Base-by-base conservation (phyloP, 345 rosid genomes). In the Boechera stricta region DNA sequence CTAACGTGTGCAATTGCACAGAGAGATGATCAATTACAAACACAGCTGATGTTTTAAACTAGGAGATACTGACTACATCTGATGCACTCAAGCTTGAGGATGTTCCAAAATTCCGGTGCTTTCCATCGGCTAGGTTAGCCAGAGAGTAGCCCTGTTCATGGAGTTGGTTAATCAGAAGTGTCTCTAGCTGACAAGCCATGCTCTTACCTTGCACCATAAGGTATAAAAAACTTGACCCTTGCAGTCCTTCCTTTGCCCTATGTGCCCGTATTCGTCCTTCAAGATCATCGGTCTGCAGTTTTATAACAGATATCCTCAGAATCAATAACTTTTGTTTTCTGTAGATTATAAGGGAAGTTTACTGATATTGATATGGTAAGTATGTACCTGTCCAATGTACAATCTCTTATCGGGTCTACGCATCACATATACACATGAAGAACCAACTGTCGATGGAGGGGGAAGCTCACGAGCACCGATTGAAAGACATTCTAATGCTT, bases 361-460 rank as follows among this genome's bases (percentile, higher is more conserved):
- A 12, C 28, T 53, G 4, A 13, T 33, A 41, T n/a, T 60, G 49
- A 44, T n/a, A 44, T 55, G 28, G 54, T 62, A 53, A 62, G 75
- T 33, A 39, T 12, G 53, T 11, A 79, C 98, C 98, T 86, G 89
- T 84, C 99, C 99, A 12, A 95, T 84, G 66, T 95, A 95, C 64
- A 92, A 77, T 79, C 76, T 91, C 69, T 84, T 82, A 77, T 92
- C 98, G 3, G 92, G 90, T 77, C 90, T 84, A 59, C 79, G 77
- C 97, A 95, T 95, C 74, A 95, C 85, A 71, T 95, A 95, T 64
- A 92, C 97, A 5, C 94, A 85, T 18, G 99, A 95, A 80, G 89
- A 82, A 56, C 97, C 94, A 12, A 92, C 82, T 36, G 91, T 81
- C n/a, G 98, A 90, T 47, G 99, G 99, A 78, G 98, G 98, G 8